Evolutionary conservation across 495 filamentous ascomycete genomes (phyloP), one percentile per base, ranked within the genome.

Genomic region (Penicillium bovifimosum): DNA sequence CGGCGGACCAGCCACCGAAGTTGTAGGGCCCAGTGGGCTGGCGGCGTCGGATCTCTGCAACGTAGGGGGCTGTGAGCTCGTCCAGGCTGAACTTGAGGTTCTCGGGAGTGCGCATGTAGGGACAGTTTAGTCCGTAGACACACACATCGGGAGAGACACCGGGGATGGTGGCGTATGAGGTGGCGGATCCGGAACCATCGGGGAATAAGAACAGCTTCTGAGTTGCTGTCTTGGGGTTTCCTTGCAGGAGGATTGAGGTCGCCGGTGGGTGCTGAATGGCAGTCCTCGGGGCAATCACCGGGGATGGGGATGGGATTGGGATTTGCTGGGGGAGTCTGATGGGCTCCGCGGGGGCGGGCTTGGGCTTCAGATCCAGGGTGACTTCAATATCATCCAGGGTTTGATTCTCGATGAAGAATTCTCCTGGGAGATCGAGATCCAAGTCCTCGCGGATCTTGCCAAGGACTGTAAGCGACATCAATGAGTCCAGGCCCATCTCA

Each of bases 1-100:
- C 91, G 8, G 90, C 90, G 17, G 85, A 90, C 91, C 91, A 96
- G 13, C 79, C 85, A 45, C 82, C 82, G 34, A 86, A 68, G 60
- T 79, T 73, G 66, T 86, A 86, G 5, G 83, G 83, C 1, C 90
- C 90, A 39, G 83, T 78, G 0, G 91, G 82, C 70, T 90, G 77
- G 29, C 87, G 83, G 53, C 88, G 81, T 9, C 81, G 84, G 52
- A 88, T 86, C 58, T 86, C 76, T 20, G 79, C 77, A 10, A 85
- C 70, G 55, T 82, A 85, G n/a, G 77, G 70, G 14, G 74, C 70
- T 17, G 80, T 80, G 28, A 82, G 67, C 62, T 75, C 71, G 29
- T 83, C 76, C 33, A 87, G 68, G 54, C 75, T 75, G 69, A 75
- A 76, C 33, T 68, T 76, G 54, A 76, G 76, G 10, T 80, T 73